Base-by-base conservation (phyloP, 208 protist species). In the Porcisia hertigi region DNA sequence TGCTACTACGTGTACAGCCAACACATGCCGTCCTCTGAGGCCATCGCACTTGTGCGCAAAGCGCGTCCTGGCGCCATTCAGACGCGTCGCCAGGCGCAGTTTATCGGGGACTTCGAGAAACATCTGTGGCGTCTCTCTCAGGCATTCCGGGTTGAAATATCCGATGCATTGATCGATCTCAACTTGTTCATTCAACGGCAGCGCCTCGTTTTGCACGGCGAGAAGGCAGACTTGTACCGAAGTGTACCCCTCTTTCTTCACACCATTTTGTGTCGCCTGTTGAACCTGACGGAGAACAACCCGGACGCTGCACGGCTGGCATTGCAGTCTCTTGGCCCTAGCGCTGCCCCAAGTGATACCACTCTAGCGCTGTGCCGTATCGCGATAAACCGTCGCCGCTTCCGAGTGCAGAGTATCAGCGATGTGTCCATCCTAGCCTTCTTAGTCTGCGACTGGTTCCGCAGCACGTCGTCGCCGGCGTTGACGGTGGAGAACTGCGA, bases 1-100 rank as follows among this genome's bases (percentile, higher is more conserved):
- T 98, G 93, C 83, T 98, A 95, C 82, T 91, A 95, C 47, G 83
- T 97, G 25, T 97, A 97, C 75, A 89, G 86, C 70, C 77, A 91
- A 20, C 88, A 90, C 82, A 92, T 96, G 66, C 84, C 84, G 23
- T 91, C 91, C 12, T 63, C 62, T 11, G 89, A 94, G 75, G 94
- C 92, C 3, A 97, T 98, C 45, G 72, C 82, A 45, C 69, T 91
- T 67, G 90, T 96, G 69, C 86, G 95, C 45, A 73, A 88, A 63
- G 77, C 71, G 39, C 86, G 93, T 23, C 92, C 91, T 23, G 88
- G 89, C 23, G 89, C 90, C n/a, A 93, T 98, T 67, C 95, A 98
- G 76, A 97, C 95, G 20, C 77, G 73, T 65, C 86, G 83, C 57
- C 95, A 98, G 80, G 88, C 80, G 14, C 80, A 94, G 73, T 98